Evolutionary conservation across 805 yeast species (phyloP).

Genomic region (Candida vartiovaarae): DNA sequence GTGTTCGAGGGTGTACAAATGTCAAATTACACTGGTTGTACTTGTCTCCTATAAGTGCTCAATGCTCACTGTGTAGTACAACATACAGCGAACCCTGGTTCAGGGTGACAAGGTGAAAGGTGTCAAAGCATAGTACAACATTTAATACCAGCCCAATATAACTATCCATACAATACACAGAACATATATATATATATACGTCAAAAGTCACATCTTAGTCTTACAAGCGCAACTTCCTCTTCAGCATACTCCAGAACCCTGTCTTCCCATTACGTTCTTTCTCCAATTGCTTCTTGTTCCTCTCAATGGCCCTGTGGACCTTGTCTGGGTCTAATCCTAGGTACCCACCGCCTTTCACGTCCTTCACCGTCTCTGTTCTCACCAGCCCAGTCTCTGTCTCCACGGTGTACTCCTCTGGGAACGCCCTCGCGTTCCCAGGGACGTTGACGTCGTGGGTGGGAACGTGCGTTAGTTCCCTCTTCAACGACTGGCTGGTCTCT

Average conservation of each 20-base stretch:
- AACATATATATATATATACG: too few species aligned
- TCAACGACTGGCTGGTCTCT: conserved; percentile 4
- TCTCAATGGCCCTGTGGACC: conserved; percentile 25
- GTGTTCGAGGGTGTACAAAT: too few species aligned
- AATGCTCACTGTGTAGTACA: too few species aligned
- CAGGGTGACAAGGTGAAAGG: too few species aligned
- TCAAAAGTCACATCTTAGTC: too few species aligned
- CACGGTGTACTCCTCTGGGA: conserved; percentile 62
- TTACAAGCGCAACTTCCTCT: conserved; percentile 6
- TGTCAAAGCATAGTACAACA: too few species aligned
- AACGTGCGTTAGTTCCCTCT: conserved; percentile 3
- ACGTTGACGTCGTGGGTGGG: conserved; percentile 6
- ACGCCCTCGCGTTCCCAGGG: conserved; percentile 24
- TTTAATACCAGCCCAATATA: too few species aligned
- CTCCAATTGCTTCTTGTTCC: conserved; percentile 25
- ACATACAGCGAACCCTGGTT: too few species aligned
- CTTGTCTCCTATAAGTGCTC: too few species aligned
- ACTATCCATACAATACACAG: too few species aligned
- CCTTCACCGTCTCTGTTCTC: conserved; percentile 37
- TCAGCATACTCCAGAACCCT: conserved; percentile 20
- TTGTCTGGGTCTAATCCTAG: conserved; percentile 17
- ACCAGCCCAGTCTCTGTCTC: conserved; percentile 66
- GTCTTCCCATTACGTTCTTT: conserved; percentile 4
- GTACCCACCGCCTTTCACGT: conserved; percentile 1
- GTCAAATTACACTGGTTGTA: too few species aligned